phyloP scores from a whole-genome alignment of 2,329 filamentous ascomycete genomes.

The Sarocladium strictum region DNA sequence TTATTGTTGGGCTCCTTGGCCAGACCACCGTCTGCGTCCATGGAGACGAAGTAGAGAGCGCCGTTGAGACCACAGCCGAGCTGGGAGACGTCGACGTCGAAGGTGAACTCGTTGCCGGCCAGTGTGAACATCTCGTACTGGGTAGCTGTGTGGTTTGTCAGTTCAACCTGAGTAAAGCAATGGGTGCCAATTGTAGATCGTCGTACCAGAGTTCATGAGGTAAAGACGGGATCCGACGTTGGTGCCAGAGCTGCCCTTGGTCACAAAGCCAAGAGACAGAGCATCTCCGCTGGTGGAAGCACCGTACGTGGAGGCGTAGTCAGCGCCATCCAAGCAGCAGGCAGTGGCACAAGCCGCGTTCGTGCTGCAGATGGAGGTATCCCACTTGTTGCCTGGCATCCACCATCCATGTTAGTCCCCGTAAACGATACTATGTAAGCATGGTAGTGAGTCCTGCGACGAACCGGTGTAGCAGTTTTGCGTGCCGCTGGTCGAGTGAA shows the following conservation, averaged over 20 bases:
- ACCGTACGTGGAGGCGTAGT: slow-evolving; percentile 39
- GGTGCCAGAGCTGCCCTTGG: slow-evolving; percentile 35
- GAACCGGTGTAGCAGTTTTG: slow-evolving; percentile 41
- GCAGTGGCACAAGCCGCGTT: slow-evolving; percentile 35
- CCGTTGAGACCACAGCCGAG: slow-evolving; percentile 59
- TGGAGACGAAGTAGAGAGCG: slow-evolving; percentile 54
- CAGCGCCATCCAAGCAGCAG: slow-evolving; percentile 41
- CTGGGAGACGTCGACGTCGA: slow-evolving; percentile 61
- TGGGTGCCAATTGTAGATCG: neutral
- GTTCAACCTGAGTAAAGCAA: neutral
- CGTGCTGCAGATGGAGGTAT: slow-evolving; percentile 28
- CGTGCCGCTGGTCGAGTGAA: slow-evolving; percentile 30
- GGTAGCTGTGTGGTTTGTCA: slow-evolving; percentile 24
- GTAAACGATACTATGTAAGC: too few species aligned
- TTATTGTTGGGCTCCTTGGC: slow-evolving; percentile 37
- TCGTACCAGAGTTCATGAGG: slow-evolving; percentile 40
- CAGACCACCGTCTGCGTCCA: slow-evolving; percentile 47
- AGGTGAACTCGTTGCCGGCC: slow-evolving; percentile 57
- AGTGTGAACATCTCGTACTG: slow-evolving; percentile 57
- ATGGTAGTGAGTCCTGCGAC: neutral
- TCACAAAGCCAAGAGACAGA: slow-evolving; percentile 45
- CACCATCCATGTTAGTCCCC: neutral
- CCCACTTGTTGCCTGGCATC: slow-evolving; percentile 30
- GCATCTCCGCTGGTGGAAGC: slow-evolving; percentile 38
- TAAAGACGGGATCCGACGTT: slow-evolving; percentile 47